Conservation (phyloP, 2,329 filamentous ascomycete species). For the Penicillium sp. region DNA sequence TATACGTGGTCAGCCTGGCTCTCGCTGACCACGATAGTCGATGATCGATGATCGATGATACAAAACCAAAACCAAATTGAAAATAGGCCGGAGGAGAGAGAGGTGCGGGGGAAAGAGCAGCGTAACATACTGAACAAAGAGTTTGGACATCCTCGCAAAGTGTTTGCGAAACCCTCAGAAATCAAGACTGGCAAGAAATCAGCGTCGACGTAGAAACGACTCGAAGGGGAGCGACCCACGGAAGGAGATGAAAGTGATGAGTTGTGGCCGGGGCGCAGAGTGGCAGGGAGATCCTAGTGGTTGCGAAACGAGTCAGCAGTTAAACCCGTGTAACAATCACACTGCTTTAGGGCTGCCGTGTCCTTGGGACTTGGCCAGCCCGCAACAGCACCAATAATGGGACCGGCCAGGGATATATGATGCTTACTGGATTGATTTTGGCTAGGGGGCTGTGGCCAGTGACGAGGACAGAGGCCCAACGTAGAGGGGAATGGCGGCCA, state of each 20-base stretch:
- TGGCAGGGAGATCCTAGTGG: slow-evolving; percentile 28
- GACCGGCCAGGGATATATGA: slow-evolving; percentile 11
- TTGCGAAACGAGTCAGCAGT: slow-evolving; percentile 30
- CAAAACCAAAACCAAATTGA: slow-evolving; percentile 20
- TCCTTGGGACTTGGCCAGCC: slow-evolving; percentile 11
- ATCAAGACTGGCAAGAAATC: not conserved
- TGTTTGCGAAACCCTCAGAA: slow-evolving; percentile 3
- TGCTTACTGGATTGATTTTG: slow-evolving; percentile 19
- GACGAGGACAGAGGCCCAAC: slow-evolving; percentile 1
- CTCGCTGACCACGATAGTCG: too few relatives aligned
- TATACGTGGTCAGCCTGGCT: slow-evolving; percentile 3
- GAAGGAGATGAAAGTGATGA: slow-evolving; percentile 9
- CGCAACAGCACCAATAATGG: slow-evolving; percentile 16
- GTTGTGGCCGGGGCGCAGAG: slow-evolving; percentile 7
- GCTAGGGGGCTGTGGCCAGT: not conserved
- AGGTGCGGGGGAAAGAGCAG: slow-evolving; percentile 12
- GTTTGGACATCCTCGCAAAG: slow-evolving; percentile 72
- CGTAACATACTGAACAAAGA: slow-evolving; percentile 84
- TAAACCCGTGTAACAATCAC: slow-evolving; percentile 31
- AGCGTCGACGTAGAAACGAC: not conserved
- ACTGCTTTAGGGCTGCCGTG: slow-evolving; percentile 28
- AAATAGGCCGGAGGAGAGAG: slow-evolving; percentile 13
- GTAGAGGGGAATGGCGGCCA: slow-evolving; percentile 6
- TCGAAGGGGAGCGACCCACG: not conserved
- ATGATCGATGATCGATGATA: too few relatives aligned